Base-by-base conservation (phyloP, 768 basidiomycete species). In the Leucocoprinus birnbaumii region DNA sequence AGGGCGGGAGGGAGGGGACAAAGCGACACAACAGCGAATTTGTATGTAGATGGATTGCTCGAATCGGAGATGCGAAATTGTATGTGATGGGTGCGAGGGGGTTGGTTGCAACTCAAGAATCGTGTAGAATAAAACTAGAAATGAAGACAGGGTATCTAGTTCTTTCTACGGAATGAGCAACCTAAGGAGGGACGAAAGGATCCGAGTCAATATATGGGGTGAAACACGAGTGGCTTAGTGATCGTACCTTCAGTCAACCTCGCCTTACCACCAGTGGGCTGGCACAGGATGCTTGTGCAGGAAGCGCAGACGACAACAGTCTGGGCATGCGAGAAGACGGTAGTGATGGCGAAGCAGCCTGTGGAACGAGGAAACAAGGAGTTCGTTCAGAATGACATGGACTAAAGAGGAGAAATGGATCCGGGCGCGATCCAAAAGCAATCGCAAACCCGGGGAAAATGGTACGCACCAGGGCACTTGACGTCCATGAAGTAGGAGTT, bases 401-500 rank as follows among this genome's bases (percentile, higher is more conserved):
- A 41, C 31, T 38, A 58, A 56, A n/a, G n/a, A n/a, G 61, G 58
- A 51, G 47, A 25, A n/a, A 18, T 14, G 35, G 34, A 4, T 35
- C 41, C 51, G 48, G 41, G 19, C 22, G 41, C 51, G 41, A 40
- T 35, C 34, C 26, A 11, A 51, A 35, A 40, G 22, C 31, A 43
- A 21, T 37, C 27, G 43, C 27, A 31, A 51, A 27, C 47, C 27
- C 11, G 31, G 31, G 3, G 22, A 37, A 51, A 11, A 37, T 6
- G 37, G 53, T 24, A 76, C 86, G 57, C 58, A 93, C 92, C 94
- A 65, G 96, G 87, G 78, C 96, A 98, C 76, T 98, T 99, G 66
- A 98, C 95, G 67, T 99, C 97, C 97, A 99, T 98, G 79, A 98
- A 98, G 79, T 92, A 98, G 34, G 96, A 98, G 78, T 98, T 94